Base-by-base conservation (phyloP, 2,329 filamentous ascomycete genomes). In the Exophiala bonariae region DNA sequence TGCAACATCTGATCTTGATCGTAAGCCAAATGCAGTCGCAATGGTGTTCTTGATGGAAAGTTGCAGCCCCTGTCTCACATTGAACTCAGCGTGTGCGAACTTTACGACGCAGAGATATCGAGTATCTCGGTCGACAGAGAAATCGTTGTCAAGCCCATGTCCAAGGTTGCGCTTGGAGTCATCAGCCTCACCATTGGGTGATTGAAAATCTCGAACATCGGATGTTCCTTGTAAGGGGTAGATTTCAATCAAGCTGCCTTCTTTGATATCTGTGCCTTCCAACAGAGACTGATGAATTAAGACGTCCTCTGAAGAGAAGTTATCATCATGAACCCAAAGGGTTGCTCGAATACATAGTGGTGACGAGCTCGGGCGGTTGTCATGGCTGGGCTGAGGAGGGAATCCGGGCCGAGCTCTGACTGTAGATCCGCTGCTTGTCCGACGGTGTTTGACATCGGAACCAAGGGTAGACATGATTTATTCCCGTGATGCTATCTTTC, bases 21-120 rank as follows among this genome's bases (percentile, higher is more conserved):
- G 88, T 70, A 95, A 83, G 26, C 86, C 86, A 68, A 95, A 95
- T 2, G 82, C 82, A 63, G 86, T 86, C 16, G 88, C 89, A 43
- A 95, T 83, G 50, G 84, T 83, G 60, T 83, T 87, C 7, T 86
- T 81, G 48, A 95, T 80, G 23, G 87, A 89, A 3, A 91, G 75
- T 61, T 91, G 84, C 47, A 87, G 55, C 3, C 83, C 79, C 52
- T 85, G 77, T 18, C 82, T 79, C 11, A 71, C 63, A 66, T 82
- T 87, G 61, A 85, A 73, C 48, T 89, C 86, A 58, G 78, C 81
- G 6, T 83, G 72, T 70, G 88, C 81, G 44, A 86, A 84, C 66
- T 85, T 87, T 50, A 81, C 85, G 40, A 87, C 74, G 61, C 89
- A 90, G 45, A 89, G 74, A 66, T 87, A 89, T 39, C 79, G 74